Percentiles rank a stretch among this genome's conserved stretches.
These are phyloP conservation scores for Paragyromitra xinjiangensis DNA, from an alignment of 495 filamentous ascomycete genomes.

Conservation along the genomic window DNA sequence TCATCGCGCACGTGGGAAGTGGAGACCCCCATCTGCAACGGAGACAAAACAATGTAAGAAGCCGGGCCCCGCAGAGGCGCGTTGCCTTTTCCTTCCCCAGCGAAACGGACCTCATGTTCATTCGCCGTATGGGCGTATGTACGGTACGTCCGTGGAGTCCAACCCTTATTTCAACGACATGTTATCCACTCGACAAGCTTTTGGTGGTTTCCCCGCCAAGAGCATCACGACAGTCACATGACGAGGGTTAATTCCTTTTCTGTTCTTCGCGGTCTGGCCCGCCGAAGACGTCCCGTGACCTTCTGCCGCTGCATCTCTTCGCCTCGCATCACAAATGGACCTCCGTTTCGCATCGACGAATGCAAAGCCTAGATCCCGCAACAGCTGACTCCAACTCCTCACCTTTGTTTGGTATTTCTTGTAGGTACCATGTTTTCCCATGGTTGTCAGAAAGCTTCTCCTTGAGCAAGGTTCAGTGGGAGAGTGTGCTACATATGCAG, in stretches of 20 bases:
- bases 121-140: slow-evolving; percentile 8
- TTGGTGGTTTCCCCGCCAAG: not conserved
- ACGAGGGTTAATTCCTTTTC: not conserved
- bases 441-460: slow-evolving; percentile 16
- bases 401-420: not conserved
- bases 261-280: not conserved
- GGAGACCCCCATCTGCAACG: slow-evolving; percentile 29
- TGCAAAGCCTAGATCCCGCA: not conserved
- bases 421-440: slow-evolving; percentile 2
- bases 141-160: slow-evolving; percentile 26
- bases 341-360: slow-evolving; percentile 16
- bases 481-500: slow-evolving; percentile 22
- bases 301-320: not conserved
- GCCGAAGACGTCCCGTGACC: slow-evolving; percentile 29
- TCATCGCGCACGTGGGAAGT: slow-evolving; percentile 37
- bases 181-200: slow-evolving; percentile 39
- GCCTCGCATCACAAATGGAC: slow-evolving; percentile 8
- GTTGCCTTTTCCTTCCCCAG: slow-evolving; percentile 23
- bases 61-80: slow-evolving; percentile 36
- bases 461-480: not conserved
- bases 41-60: slow-evolving; percentile 10
- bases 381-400: not conserved
- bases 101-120: slow-evolving; percentile 21
- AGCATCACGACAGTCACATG: not conserved
- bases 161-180: slow-evolving; percentile 55